A percentile compares a stretch with the other conserved stretches of the same genome.
These are phyloP conservation scores for Chytriomyces sp. DNA, from an alignment of 192 early-diverging fungal genomes.

Conservation along the genomic window DNA sequence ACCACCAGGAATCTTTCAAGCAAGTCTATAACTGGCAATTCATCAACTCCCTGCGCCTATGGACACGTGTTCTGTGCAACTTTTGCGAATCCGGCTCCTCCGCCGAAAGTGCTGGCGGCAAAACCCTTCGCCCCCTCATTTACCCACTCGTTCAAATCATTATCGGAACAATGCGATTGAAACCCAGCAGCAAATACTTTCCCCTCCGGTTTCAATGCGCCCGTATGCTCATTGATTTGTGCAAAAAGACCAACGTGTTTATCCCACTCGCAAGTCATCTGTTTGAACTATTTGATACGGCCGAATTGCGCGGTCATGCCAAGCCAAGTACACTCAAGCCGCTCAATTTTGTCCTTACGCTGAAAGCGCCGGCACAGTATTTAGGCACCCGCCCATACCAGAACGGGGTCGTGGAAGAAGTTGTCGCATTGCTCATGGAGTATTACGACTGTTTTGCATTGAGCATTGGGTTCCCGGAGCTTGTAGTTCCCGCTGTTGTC, in stretches of 20 bases:
- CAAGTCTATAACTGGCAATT: slow-evolving; percentile 98
- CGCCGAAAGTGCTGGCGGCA: slow-evolving; percentile 53
- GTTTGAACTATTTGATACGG: slow-evolving; percentile 71
- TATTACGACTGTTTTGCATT: slow-evolving; percentile 74
- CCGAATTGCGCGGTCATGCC: slow-evolving; percentile 74
- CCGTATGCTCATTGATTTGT: slow-evolving; percentile 71
- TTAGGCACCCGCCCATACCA: slow-evolving; percentile 84
- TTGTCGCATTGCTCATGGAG: slow-evolving; percentile 73
- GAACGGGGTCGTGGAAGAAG: slow-evolving; percentile 79
- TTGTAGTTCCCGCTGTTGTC: slow-evolving; percentile 83
- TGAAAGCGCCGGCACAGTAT: slow-evolving; percentile 84
- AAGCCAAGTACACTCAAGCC: slow-evolving; percentile 85
- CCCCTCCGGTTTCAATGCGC: slow-evolving; percentile 91
- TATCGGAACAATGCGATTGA: slow-evolving; percentile 61
- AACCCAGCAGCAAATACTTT: slow-evolving; percentile 88
- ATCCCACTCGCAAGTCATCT: slow-evolving; percentile 85
- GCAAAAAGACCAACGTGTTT: slow-evolving; percentile 73
- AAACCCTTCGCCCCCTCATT: slow-evolving; percentile 63
- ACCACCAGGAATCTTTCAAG: slow-evolving; percentile 73
- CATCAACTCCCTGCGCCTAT: slow-evolving; percentile 88
- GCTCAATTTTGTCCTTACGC: slow-evolving; percentile 74
- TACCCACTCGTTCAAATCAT: slow-evolving; percentile 75
- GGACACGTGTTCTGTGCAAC: slow-evolving; percentile 81
- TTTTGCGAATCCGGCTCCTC: slow-evolving; percentile 63
- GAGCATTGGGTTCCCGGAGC: slow-evolving; percentile 94